Conservation (phyloP, 192 early-diverging fungal species). For the Paraglomus brasilianum region DNA sequence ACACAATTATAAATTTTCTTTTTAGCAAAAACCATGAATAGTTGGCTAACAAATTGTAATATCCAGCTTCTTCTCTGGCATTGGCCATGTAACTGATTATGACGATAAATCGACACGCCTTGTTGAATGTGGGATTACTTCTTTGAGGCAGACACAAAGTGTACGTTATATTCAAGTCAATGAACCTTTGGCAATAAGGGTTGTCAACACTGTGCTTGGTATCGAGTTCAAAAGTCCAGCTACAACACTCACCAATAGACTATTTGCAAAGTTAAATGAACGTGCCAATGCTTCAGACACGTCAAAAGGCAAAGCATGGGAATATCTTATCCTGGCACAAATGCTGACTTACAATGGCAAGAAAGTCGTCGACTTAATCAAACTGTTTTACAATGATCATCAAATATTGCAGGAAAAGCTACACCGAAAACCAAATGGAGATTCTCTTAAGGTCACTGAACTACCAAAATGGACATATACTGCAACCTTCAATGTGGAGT, state of each 20-base stretch:
- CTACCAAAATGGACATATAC: conserved; percentile 9
- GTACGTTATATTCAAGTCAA: not conserved
- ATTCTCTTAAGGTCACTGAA: not conserved
- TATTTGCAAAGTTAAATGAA: not conserved
- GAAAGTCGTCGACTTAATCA: not conserved
- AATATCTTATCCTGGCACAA: not conserved
- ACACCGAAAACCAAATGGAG: too few relatives aligned
- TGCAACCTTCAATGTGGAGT: conserved; percentile 6
- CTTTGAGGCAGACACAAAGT: not conserved
- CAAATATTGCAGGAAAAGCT: too few relatives aligned
- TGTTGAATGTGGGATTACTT: conserved; percentile 17
- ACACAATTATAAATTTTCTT: not conserved
- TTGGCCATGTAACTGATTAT: not conserved
- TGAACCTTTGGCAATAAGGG: conserved; percentile 2
- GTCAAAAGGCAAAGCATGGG: conserved; percentile 4
- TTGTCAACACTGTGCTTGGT: not conserved
- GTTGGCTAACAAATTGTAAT: not conserved
- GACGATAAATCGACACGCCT: conserved; percentile 12
- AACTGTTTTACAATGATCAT: too few relatives aligned
- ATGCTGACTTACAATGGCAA: not conserved
- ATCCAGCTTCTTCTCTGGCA: conserved; percentile 8
- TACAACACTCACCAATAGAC: not conserved
- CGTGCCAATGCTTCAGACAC: not conserved
- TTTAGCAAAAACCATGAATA: not conserved
- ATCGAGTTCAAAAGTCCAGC: not conserved